Evolutionary conservation across 202 grass and related monocot species (phyloP).

Genomic region (Bolboschoenoplectus hybrid): DNA sequence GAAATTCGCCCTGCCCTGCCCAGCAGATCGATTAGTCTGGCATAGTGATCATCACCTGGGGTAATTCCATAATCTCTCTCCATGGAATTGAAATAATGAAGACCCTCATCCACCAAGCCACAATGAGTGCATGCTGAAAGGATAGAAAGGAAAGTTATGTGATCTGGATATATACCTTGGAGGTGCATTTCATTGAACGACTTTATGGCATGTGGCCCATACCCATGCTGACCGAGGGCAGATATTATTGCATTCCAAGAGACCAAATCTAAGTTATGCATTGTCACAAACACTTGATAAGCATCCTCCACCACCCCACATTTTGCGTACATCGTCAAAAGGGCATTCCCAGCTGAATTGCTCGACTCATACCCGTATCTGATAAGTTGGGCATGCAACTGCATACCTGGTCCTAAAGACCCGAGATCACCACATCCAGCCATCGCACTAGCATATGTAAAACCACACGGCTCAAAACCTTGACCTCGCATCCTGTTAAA

Average conservation of each 20-base stretch:
- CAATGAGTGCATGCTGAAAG: slow-evolving; percentile 83
- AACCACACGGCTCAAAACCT: slow-evolving; percentile 64
- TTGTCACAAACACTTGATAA: slow-evolving; percentile 61
- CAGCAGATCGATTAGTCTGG: slow-evolving; percentile 73
- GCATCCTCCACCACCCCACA: slow-evolving; percentile 72
- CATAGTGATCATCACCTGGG: slow-evolving; percentile 81
- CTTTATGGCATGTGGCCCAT: slow-evolving; percentile 68
- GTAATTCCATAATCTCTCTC: slow-evolving; percentile 63
- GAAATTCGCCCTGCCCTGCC: slow-evolving; percentile 67
- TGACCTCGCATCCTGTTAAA: slow-evolving; percentile 67
- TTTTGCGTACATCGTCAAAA: slow-evolving; percentile 91
- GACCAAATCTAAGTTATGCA: slow-evolving; percentile 68
- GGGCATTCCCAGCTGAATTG: slow-evolving; percentile 86
- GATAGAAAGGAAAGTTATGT: slow-evolving; percentile 80
- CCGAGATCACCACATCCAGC: slow-evolving; percentile 83
- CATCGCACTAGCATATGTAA: slow-evolving; percentile 70
- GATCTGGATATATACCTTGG: slow-evolving; percentile 60
- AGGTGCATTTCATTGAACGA: slow-evolving; percentile 72
- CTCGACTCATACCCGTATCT: slow-evolving; percentile 66
- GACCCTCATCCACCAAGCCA: slow-evolving; percentile 73
- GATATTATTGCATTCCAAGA: slow-evolving; percentile 97
- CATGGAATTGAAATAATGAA: slow-evolving; percentile 88
- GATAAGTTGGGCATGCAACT: slow-evolving; percentile 76
- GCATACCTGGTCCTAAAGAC: slow-evolving; percentile 58
- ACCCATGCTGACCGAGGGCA: slow-evolving; percentile 80